Evolutionary conservation across 257 asterid genomes (phyloP), one percentile per base, ranked within the genome.

Genomic region (Parsonsia alboflavescens): DNA sequence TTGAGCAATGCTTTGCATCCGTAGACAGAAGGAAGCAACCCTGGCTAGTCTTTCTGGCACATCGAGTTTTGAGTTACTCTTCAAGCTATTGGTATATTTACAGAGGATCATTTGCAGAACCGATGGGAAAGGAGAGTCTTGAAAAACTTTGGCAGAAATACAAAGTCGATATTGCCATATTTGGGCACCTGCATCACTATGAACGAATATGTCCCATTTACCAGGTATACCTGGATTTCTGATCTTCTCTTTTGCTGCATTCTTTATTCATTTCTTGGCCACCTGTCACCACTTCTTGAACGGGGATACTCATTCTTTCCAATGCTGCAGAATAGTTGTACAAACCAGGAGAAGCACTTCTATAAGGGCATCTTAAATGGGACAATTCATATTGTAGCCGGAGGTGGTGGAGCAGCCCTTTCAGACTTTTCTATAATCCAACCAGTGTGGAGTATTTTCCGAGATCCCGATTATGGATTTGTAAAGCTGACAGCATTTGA

Each of bases 101-200:
- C 15, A 76, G 83, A 76, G 98, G 97, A 57, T 85, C 95, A 3
- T 93, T 88, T 84, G 90, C 83, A 10, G 98, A 93, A 73, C 97
- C 97, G 52, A 90, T 91, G 98, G 98, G 98, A 24, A 83, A 88
- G 95, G 88, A 72, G 79, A 85, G 83, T 80, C 98, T 93, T 70
- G 96, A 89, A 69, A 92, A 84, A 39, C 93, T 92, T 7, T 92
- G 97, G 97, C 97, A 92, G 87, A 90, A 90, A 79, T 84, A 92
- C 67, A 90, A 87, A 83, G 96, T 92, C 4, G 96, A 92, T 71
- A 85, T 92, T 17, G 97, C 95, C 71, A 77, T 92, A 66, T 92
- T 72, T 12, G 96, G 97, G 10, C 96, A 92, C 53, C 88, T 78
- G 12, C 97, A 90, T 75, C 85, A 80, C 54, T 92, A 90, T 0